phyloP scores from a whole-genome alignment of 1,284 basidiomycete species.

The Kalmanozyma brasiliensis region DNA sequence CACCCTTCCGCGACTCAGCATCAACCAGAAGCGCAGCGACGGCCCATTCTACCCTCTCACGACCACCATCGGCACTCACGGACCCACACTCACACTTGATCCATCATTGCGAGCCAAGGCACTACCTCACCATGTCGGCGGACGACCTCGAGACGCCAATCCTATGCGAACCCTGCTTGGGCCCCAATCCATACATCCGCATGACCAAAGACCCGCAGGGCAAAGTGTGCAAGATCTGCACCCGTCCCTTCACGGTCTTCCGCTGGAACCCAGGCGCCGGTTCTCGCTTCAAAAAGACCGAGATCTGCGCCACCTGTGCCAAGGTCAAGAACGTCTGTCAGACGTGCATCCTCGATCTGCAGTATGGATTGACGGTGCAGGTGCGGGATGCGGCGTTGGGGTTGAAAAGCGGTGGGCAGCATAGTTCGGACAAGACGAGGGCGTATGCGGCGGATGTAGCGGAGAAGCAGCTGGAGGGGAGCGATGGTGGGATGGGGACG shows the following conservation, averaged over 20 bases:
- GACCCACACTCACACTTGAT: too few species aligned
- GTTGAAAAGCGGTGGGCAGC: slow-evolving; percentile 86
- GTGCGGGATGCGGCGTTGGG: slow-evolving; percentile 95
- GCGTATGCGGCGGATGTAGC: slow-evolving; percentile 81
- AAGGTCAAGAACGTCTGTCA: slow-evolving; percentile 99
- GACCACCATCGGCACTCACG: too few species aligned
- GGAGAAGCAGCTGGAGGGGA: slow-evolving; percentile 78
- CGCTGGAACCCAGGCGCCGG: slow-evolving; percentile 95
- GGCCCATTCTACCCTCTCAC: too few species aligned
- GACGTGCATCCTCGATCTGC: slow-evolving; percentile 91
- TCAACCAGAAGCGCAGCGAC: too few species aligned
- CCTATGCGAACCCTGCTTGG: slow-evolving; percentile 72
- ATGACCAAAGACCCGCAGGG: slow-evolving; percentile 96
- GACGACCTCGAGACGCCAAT: slow-evolving; percentile 90
- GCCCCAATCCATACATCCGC: slow-evolving; percentile 67
- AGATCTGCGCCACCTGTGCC: slow-evolving; percentile 97
- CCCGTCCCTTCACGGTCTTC: slow-evolving; percentile 89
- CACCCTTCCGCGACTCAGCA: neutral
- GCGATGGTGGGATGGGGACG: slow-evolving; percentile 51
- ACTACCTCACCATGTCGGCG: slow-evolving; percentile 23
- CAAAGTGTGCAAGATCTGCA: slow-evolving; percentile 89
- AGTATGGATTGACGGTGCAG: slow-evolving; percentile 95
- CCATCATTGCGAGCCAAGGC: too few species aligned
- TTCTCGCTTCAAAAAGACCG: slow-evolving; percentile 94
- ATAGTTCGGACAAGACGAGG: slow-evolving; percentile 89